Evolutionary conservation across 352 stramenopile genomes (phyloP), one percentile per base, ranked within the genome.

Genomic region (Phytophthora idaei): DNA sequence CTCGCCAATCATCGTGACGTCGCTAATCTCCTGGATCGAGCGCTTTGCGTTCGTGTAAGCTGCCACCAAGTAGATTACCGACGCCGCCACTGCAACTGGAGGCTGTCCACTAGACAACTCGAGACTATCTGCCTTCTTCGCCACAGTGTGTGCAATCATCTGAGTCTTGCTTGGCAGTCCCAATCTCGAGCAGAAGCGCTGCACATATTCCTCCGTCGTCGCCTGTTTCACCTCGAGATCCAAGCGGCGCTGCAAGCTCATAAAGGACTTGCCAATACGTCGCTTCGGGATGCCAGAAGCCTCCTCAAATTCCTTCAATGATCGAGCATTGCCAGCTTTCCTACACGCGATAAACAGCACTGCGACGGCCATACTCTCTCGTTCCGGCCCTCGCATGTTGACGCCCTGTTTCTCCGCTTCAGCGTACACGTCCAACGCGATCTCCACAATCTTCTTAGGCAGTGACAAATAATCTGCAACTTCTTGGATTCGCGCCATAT

Each of bases 21-120:
- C 74, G 57, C 83, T 92, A 66, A 94, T 92, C 51, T 94, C 86
- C 65, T 94, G 80, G 17, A 94, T 74, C 11, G 86, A 92, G 14
- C 83, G 80, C 74, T 94, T 94, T 45, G 76, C 74, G 54, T 94
- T 81, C 11, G 86, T 94, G 70, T 92, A 94, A 1, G 86, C 86
- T n/a, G 86, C 83, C 9, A 92, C 86, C 31, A 94, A 52, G 58
- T 94, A 94, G 37, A 94, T 90, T 28, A 94, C 86, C 1, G 80
- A 91, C 17, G 86, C 86, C 2, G 86, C 86, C 15, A 94, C 77
- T 39, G 84, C 80, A 44, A 90, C 82, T 14, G 86, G 86, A 11
- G 86, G 86, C 27, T 92, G 89, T 36, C 86, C 86, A 17, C 75
- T 82, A 15, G 83, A 88, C 14, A 94, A 29, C 3, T 85, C 86